Conservation (phyloP, 441 rosid genomes). For the Francoa sonchifolia region DNA sequence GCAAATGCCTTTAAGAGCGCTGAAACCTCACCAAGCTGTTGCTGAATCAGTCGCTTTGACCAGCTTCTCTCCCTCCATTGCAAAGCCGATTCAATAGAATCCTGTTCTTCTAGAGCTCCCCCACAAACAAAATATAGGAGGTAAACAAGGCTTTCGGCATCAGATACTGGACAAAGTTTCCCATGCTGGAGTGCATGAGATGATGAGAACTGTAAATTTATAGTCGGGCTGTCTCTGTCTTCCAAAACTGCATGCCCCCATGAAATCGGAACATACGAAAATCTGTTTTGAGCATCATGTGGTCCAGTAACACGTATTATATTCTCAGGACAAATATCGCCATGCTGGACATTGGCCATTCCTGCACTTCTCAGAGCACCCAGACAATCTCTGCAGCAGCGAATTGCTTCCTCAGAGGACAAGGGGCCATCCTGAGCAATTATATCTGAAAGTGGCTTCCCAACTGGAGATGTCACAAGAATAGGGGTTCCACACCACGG, state of each 20-base stretch:
- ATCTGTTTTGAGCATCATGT: conserved; percentile 13
- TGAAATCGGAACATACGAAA: conserved; percentile 25
- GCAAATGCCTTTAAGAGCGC: conserved; percentile 55
- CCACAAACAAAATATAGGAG: conserved; percentile 37
- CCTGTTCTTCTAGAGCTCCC: conserved; percentile 34
- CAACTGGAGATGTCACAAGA: conserved; percentile 43
- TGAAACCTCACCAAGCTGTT: conserved; percentile 44
- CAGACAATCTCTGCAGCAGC: conserved; percentile 47
- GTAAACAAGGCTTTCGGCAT: conserved; percentile 53
- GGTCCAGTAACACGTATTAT: conserved; percentile 24
- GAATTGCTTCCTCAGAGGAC: conserved; percentile 34
- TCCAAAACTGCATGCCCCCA: conserved; percentile 65
- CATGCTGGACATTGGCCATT: conserved; percentile 40
- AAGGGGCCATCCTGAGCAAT: conserved; percentile 32
- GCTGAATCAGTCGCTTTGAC: conserved; percentile 44
- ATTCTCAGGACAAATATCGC: conserved; percentile 49
- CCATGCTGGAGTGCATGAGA: conserved; percentile 56
- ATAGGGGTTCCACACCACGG: conserved; percentile 60
- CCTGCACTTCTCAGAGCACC: conserved; percentile 38
- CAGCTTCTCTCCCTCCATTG: conserved; percentile 60
- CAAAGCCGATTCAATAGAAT: conserved; percentile 53
- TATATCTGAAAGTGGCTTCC: conserved; percentile 37
- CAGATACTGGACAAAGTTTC: conserved; percentile 52
- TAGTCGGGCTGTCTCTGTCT: conserved; percentile 47
- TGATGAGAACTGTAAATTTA: conserved; percentile 52